Evolutionary conservation across 805 yeast species (phyloP), one percentile per base, ranked within the genome.

Genomic region (Lipomyces kockii): DNA sequence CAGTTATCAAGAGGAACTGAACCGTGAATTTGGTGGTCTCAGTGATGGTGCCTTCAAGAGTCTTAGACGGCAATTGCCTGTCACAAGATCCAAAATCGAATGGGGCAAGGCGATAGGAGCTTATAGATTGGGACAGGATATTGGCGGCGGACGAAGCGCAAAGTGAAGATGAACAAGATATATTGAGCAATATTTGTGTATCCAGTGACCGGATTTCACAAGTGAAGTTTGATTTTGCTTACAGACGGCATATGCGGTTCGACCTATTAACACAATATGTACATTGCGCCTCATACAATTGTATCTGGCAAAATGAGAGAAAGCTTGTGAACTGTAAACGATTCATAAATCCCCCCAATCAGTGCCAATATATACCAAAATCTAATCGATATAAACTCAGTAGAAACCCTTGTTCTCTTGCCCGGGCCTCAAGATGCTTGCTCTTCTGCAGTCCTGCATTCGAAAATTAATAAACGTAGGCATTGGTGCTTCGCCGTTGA

Each of bases 51-150:
- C 87, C 70, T 94, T 95, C 81, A 95, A 94, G 80, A 84, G 85
- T 68, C 83, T 94, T 73, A 86, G 99, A 80, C 88, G 99, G 78
- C 91, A 91, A 77, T 82, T 94, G 70, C 99, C 99, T 7, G 88
- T 94, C 25, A 94, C 97, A 25, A 85, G 97, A 76, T 85, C 97
- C 20, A 92, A 90, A 77, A 89, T 94, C 74, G 91, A 91, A 77
- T 94, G 99, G 99, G 97, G 97, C 37, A 90, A 86, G 75, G 91
- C 97, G 11, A 91, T 92, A 73, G 97, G 96, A 20, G 90, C 88
- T 76, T 93, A 93, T 80, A 86, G 91, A 75, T 81, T 94, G 56
- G 98, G 98, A 20, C 87, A 87, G 71, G 93, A 90, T 76, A 92
- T 88, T 39, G 72, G 73, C 35, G 74, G 74, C 25, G 74, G 74